Percentiles rank a stretch among this genome's conserved stretches.
These are phyloP conservation scores for Leishmania amazonensis DNA, from an alignment of 208 protist species.

Conservation along the genomic window DNA sequence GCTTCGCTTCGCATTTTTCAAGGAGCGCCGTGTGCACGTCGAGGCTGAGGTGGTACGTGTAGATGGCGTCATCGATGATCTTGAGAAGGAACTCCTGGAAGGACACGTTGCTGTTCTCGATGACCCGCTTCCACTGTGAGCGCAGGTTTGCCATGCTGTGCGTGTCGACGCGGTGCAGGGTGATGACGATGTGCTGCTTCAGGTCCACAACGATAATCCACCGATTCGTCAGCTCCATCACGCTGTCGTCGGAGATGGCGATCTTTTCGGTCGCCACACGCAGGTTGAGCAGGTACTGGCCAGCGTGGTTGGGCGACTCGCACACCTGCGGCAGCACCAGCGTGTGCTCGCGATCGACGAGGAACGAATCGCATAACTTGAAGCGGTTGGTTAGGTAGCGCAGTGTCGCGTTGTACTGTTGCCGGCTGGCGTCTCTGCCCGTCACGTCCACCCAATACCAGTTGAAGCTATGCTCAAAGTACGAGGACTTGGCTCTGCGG, in stretches of 20 bases:
- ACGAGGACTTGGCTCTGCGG: slow-evolving; percentile 39
- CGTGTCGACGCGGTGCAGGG: slow-evolving; percentile 81
- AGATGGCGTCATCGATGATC: slow-evolving; percentile 79
- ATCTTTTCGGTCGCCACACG: slow-evolving; percentile 82
- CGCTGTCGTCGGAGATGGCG: slow-evolving; percentile 70
- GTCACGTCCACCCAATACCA: slow-evolving; percentile 90
- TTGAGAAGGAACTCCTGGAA: slow-evolving; percentile 89
- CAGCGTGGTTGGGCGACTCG: slow-evolving; percentile 65
- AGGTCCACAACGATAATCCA: slow-evolving; percentile 88
- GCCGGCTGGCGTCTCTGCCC: slow-evolving; percentile 57
- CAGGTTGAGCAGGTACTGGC: slow-evolving; percentile 83
- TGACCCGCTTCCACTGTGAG: slow-evolving; percentile 64
- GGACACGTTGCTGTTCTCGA: slow-evolving; percentile 62
- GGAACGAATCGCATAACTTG: slow-evolving; percentile 78
- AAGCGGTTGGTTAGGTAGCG: slow-evolving; percentile 67
- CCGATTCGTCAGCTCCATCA: slow-evolving; percentile 85
- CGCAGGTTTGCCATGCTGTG: slow-evolving; percentile 72
- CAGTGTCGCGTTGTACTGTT: slow-evolving; percentile 68
- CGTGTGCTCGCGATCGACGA: slow-evolving; percentile 78
- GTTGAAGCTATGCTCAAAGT: slow-evolving; percentile 84
- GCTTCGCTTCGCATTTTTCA: slow-evolving; percentile 79
- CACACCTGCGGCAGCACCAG: slow-evolving; percentile 79
- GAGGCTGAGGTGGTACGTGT: slow-evolving; percentile 78
- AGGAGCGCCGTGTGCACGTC: slow-evolving; percentile 78
- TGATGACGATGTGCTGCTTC: slow-evolving; percentile 75